Base-by-base conservation (phyloP, 2,329 filamentous ascomycete genomes). In the Botrytis sinoallii region DNA sequence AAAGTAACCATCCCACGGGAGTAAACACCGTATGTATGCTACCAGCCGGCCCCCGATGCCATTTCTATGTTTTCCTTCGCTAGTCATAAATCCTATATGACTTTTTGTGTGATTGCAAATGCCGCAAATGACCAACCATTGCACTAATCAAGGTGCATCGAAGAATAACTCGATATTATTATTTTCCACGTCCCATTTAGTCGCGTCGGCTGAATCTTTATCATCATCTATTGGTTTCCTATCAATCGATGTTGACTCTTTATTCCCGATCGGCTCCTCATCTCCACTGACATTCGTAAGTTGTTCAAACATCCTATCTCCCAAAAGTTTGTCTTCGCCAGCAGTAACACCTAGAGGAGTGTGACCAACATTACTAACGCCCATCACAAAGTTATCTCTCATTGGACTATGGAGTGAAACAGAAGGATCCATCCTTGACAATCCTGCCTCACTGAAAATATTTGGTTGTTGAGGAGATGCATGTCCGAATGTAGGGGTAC, bases 221-320 rank as follows among this genome's bases (percentile, higher is more conserved):
- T 60, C 68, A 35, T 60, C 68, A 44, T 60, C 68, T n/a, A 63
- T 38, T 38, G 40, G n/a, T 38, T 70, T 63, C 32, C 68, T 63
- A 38, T 46, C 57, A 35, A 35, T n/a, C 29, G 29, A 44, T n/a
- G 22, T 44, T 35, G 29, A 12, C 5, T 70, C 68, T 46, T 75
- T 55, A 14, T 42, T 66, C 18, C 61, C 70, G 22, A 46, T 25
- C 7, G 57, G 16, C 60, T 75, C 78, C 71, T 79, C 77, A 52
- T 75, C 78, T 60, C 76, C 75, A 57, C 52, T 57, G 4, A 29
- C 52, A 71, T 81, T 79, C 22, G 79, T 81, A n/a, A 80, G 74
- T 29, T 80, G 79, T 46, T 79, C 77, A 73, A 81, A 81, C 77
- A 81, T 79, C 64, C 77, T 76, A 25, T 76, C 73, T 44, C 66